Evolutionary conservation across 1,139 yeast species (phyloP), one percentile per base, ranked within the genome.

Genomic region (Diutina mesorugosa): DNA sequence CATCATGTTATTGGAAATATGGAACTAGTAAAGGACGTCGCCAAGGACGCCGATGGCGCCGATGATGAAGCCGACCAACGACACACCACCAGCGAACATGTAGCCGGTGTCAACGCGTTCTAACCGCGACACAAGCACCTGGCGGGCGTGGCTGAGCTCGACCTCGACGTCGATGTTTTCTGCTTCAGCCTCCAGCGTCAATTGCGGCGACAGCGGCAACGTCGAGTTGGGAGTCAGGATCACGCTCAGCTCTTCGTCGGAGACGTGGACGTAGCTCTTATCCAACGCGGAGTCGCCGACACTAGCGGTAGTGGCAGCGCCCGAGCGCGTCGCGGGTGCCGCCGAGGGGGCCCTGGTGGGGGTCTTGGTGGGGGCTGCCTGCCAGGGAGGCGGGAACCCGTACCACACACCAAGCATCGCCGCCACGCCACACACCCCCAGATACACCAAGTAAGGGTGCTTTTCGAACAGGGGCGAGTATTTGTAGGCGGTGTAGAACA

Each of bases 381-480:
- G 32, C 14, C 41, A n/a, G 12, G 28, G 14, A 9, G 6, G 6
- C 12, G 51, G 53, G 53, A 12, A 50, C 6, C 53, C 53, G 32
- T 50, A 50, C 53, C 53, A 50, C 30, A 50, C 53, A 3, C 53
- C 53, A 4, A 50, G 8, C 35, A 21, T 30, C 12, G 65, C 60
- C 54, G 63, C 55, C 46, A 81, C 80, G 45, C 77, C 76, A 18
- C 81, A 79, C 28, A 79, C 56, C n/a, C 81, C 78, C n/a, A 83
- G 72, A 63, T 81, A 81, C 46, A 81, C 63, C 63, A 81, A 74
- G 63, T 80, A 81, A 7, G 85, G 85, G 66, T 81, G 85, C 62
- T 76, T 76, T 51, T 74, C 83, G 56, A 70, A 65, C 7, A 67
- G 60, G 10, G 79, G 72, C 10, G 84, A 72, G 59, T 68, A 67